Evolutionary conservation across 129 eudicot genomes (phyloP).

Genomic region (Sambucus nigra): DNA sequence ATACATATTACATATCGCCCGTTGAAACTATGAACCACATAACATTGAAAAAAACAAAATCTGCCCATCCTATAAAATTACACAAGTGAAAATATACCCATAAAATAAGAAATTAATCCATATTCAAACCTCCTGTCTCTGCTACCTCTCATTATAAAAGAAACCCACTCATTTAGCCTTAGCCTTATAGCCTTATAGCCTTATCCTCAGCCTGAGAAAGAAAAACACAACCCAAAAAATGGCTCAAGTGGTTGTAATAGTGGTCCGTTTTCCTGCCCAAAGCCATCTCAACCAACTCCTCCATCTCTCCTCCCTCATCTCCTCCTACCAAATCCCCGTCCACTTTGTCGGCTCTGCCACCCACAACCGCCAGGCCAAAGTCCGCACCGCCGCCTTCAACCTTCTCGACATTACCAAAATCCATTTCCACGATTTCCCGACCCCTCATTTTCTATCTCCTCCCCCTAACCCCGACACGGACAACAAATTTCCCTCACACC

Average conservation of each 20-base stretch:
- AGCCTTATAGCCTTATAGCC: too few species aligned
- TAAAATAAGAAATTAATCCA: too few species aligned
- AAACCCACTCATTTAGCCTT: too few species aligned
- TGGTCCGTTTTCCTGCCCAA: slow-evolving; percentile 71
- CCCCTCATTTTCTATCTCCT: slow-evolving; percentile 32
- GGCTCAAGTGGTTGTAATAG: slow-evolving; percentile 39
- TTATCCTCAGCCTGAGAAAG: too few species aligned
- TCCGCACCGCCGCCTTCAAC: slow-evolving; percentile 37
- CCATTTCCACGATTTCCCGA: slow-evolving; percentile 54
- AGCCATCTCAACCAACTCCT: slow-evolving; percentile 84
- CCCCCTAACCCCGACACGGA: slow-evolving; percentile 38
- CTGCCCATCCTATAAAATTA: too few species aligned
- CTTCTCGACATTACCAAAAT: slow-evolving; percentile 19
- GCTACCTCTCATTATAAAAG: too few species aligned
- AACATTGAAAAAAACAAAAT: too few species aligned
- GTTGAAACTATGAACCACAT: too few species aligned
- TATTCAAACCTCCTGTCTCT: too few species aligned
- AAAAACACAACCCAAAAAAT: neutral
- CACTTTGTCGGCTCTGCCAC: slow-evolving; percentile 50
- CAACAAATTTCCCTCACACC: slow-evolving; percentile 42
- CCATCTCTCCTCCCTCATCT: slow-evolving; percentile 62
- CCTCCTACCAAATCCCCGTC: slow-evolving; percentile 45
- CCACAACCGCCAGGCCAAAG: slow-evolving; percentile 53
- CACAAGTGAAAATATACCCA: too few species aligned
- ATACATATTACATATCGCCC: too few species aligned